A percentile compares a stretch with the other conserved stretches of the same genome.
Conservation (phyloP, 495 filamentous ascomycete species). For the Trichoderma virens region DNA sequence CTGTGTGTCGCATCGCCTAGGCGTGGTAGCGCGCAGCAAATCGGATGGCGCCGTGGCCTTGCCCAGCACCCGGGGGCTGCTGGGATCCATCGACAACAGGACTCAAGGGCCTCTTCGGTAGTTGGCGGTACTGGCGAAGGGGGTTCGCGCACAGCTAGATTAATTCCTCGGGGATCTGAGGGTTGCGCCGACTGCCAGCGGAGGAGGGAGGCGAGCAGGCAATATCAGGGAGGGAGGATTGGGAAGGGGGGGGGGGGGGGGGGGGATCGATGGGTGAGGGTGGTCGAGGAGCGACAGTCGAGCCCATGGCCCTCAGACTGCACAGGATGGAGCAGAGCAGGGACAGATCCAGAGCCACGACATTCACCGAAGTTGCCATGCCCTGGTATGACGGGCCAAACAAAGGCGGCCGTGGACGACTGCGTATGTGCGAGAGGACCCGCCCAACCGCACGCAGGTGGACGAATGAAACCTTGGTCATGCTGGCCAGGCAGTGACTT, state of each 20-base stretch:
- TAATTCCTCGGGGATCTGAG: neutral
- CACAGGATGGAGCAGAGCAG: neutral
- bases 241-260: neutral
- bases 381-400: conserved; percentile 6
- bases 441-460: neutral
- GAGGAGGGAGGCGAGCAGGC: neutral
- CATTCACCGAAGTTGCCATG: conserved; percentile 8
- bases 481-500: conserved; percentile 5
- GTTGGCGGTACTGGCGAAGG: conserved; percentile 6
- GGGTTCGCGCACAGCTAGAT: conserved; percentile 1
- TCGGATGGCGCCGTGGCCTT: conserved; percentile 7
- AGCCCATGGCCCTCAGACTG: neutral
- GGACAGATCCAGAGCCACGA: conserved; percentile 3
- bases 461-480: conserved; percentile 7
- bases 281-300: neutral
- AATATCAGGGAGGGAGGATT: neutral
- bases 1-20: conserved; percentile 5
- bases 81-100: conserved; percentile 5
- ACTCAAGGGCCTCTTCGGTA: neutral
- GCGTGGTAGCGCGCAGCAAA: conserved; percentile 6
- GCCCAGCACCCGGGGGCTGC: neutral
- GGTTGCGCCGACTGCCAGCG: neutral
- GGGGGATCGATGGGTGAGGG: neutral
- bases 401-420: conserved; percentile 4
- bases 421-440: conserved; percentile 3